A percentile compares a stretch with the other conserved stretches of the same genome.
These are phyloP conservation scores for Fusarium musae DNA, from an alignment of 2,329 filamentous ascomycete species.

Conservation along the genomic window DNA sequence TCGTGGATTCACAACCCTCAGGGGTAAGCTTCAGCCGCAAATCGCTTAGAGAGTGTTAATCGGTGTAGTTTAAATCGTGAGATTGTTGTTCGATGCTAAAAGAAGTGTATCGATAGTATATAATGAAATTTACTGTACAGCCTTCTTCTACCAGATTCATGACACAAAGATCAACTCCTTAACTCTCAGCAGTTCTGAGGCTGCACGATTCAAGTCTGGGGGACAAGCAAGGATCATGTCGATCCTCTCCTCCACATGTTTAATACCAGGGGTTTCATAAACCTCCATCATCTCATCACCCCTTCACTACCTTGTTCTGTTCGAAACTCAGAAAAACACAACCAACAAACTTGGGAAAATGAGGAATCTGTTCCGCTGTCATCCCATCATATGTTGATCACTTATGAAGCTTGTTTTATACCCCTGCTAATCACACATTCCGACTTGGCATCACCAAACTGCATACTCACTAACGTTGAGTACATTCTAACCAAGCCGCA, in stretches of 20 bases:
- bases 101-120: too few relatives aligned
- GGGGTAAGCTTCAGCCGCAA: constrained; percentile 29
- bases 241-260: constrained; percentile 29
- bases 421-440: not conserved
- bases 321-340: not conserved
- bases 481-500: not conserved
- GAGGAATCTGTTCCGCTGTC: constrained; percentile 34
- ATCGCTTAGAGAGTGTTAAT: not conserved
- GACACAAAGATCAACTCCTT: not conserved
- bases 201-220: not conserved
- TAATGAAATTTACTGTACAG: not conserved
- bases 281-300: not conserved
- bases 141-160: not conserved
- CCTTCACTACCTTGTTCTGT: not conserved
- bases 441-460: not conserved
- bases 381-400: constrained; percentile 24
- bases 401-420: not conserved
- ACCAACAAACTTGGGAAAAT: not conserved
- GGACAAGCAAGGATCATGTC: constrained; percentile 36
- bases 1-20: constrained; percentile 4
- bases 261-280: constrained; percentile 23
- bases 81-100: not conserved
- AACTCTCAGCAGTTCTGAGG: not conserved
- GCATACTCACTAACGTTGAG: too few relatives aligned
- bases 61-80: not conserved